Evolutionary conservation across 23 red algal genomes (phyloP), one percentile per base, ranked within the genome.

Genomic region (Gracilaria vermiculophylla): DNA sequence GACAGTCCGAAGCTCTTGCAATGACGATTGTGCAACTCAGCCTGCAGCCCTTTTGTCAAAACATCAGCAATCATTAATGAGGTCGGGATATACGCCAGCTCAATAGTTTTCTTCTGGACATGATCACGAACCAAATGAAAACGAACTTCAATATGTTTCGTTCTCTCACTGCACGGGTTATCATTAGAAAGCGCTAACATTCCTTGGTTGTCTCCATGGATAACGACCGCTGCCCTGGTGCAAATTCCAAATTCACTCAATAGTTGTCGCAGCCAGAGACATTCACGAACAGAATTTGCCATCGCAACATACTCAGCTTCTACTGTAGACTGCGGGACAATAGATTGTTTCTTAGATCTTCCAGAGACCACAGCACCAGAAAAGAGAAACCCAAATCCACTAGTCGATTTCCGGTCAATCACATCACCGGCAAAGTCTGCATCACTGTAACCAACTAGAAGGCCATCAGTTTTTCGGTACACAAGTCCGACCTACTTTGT

Each of bases 61-160:
- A 61, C 8, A 25, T 78, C 74, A 61, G 74, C 74, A 35, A 53
- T 16, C 74, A 78, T 54, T 12, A 21, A 34, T 27, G 34, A 56
- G 14, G 0, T 67, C 4, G 79, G 19, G 55, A 43, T 5, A 19
- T 62, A 69, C 24, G 37, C 11, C 24, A 83, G 21, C 19, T 36
- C 36, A 23, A 83, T 2, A 3, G 65, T 69, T 53, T 3, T 41
- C 53, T 64, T 69, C 10, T n/a, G 55, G 5, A 83, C 52, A 64
- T 83, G 56, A 58, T 78, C 43, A 7, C 74, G n/a, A 3, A 78
- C 74, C 1, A 78, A 25, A 54, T 78, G 74, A 50, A 57, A 80
- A 0, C 48, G 49, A 34, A 73, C 20, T 0, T 73, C 67, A 2
- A 73, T 47, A 28, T 73, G 36, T 14, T 73, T 73, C 32, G 50